Base-by-base conservation (phyloP, 2,329 filamentous ascomycete species). In the Tolypocladium guangdongense region DNA sequence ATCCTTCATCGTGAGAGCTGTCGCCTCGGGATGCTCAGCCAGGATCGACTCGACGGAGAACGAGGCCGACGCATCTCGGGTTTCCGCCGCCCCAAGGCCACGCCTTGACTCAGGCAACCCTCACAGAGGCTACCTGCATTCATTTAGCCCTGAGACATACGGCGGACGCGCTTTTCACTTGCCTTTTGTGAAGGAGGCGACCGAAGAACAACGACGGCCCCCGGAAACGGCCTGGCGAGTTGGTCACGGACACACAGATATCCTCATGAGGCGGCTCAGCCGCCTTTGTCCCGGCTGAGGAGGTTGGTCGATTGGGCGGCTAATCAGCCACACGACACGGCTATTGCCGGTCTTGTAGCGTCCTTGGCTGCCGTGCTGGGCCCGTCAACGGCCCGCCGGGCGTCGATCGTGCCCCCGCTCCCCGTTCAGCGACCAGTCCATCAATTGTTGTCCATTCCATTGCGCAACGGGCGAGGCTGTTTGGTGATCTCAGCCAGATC, bases 281-380 rank as follows among this genome's bases (percentile, higher is more conserved):
- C 22, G 45, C 43, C 54, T 49, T 56, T 56, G 50, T 51, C 55
- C 56, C 50, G 53, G 55, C 55, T 53, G 54, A 55, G 51, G 56
- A 58, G 51, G 55, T 55, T 43, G 37, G 55, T 55, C 48, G 37
- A 33, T 22, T 54, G 27, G 39, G 32, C 50, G 30, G 43, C 53
- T 49, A 57, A 49, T 53, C 57, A 51, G 57, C 55, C 53, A 53
- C 46, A 30, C 47, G 39, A 38, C 36, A 52, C 55, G 56, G 56
- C 55, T 57, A 58, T 54, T 52, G 38, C 50, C 53, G 57, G 56
- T 36, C 50, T 43, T 37, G 36, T 8, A 33, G 27, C 22, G n/a
- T n/a, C n/a, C n/a, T n/a, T n/a, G n/a, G n/a, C n/a, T n/a, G n/a
- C n/a, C n/a, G n/a, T n/a, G n/a, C n/a, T n/a, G n/a, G n/a, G n/a